phyloP scores from a whole-genome alignment of 371 early-diverging fungal species.

The Syncephalis plumigaleata region DNA sequence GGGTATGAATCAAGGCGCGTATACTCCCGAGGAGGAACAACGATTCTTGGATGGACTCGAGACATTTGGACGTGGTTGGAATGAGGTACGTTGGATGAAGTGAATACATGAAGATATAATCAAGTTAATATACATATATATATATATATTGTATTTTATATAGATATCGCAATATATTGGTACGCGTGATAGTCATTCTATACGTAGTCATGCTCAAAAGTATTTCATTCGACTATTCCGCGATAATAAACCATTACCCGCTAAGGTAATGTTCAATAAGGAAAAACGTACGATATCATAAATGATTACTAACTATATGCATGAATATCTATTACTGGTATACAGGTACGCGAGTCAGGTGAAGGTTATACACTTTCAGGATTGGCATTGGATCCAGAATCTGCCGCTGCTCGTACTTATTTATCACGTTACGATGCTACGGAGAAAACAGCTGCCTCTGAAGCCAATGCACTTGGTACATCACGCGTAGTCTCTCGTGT shows the following conservation, averaged over 20 bases:
- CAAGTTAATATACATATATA: too few species aligned
- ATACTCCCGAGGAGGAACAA: constrained; percentile 59
- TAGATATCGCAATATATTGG: constrained; percentile 50
- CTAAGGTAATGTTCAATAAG: constrained; percentile 25
- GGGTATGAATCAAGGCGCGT: constrained; percentile 49
- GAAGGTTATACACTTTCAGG: constrained; percentile 80
- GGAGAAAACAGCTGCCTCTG: too few species aligned
- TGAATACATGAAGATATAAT: background rate
- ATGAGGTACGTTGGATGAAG: constrained; percentile 18
- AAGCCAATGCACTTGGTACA: too few species aligned
- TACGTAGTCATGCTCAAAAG: constrained; percentile 80
- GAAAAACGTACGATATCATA: background rate
- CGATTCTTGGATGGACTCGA: constrained; percentile 58
- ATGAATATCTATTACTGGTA: too few species aligned
- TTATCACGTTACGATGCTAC: constrained; percentile 14
- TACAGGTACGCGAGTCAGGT: constrained; percentile 49
- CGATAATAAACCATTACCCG: constrained; percentile 59
- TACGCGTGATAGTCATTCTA: constrained; percentile 65
- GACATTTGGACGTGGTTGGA: constrained; percentile 67
- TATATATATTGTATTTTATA: too few species aligned
- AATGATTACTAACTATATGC: background rate
- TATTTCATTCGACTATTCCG: constrained; percentile 77
- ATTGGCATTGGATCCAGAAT: constrained; percentile 67
- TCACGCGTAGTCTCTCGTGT: too few species aligned
- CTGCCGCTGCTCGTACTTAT: constrained; percentile 70